These are phyloP conservation scores for Rhododendron ferrugineum DNA, from an alignment of 148 eudicot genomes.

Conservation along the genomic window DNA sequence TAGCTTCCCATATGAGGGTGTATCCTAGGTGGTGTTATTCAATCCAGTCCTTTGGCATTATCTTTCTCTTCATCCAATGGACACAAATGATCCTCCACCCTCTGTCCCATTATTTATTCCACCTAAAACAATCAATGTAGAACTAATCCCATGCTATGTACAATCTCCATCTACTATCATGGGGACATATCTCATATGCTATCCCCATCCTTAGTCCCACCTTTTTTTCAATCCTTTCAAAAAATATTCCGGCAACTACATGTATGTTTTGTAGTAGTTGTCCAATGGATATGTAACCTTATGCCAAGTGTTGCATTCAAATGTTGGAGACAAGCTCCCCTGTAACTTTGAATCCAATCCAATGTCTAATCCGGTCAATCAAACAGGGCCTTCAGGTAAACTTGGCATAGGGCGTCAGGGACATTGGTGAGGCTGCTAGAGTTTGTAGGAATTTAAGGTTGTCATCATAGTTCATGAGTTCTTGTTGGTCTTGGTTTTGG, in stretches of 20 bases:
- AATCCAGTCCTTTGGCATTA: not conserved
- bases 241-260: not conserved
- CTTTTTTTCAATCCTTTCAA: not conserved
- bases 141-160: not conserved
- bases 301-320: not conserved
- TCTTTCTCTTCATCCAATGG: not conserved
- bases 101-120: not conserved
- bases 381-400: not conserved
- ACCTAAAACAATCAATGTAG: not conserved
- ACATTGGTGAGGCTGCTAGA: not conserved
- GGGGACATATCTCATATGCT: not conserved
- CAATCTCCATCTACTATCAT: not conserved
- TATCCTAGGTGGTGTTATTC: not conserved
- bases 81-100: not conserved
- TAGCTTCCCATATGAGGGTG: not conserved
- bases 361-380: not conserved
- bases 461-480: not conserved
- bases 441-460: not conserved
- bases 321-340: not conserved
- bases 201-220: not conserved
- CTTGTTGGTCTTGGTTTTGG: not conserved
- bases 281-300: not conserved
- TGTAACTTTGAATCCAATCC: not conserved
- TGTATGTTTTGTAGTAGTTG: not conserved
- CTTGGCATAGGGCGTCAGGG: not conserved